Percentiles rank a stretch among this genome's conserved stretches.
Conservation (phyloP, 208 protist species). For the Trypanosoma cruzi region DNA sequence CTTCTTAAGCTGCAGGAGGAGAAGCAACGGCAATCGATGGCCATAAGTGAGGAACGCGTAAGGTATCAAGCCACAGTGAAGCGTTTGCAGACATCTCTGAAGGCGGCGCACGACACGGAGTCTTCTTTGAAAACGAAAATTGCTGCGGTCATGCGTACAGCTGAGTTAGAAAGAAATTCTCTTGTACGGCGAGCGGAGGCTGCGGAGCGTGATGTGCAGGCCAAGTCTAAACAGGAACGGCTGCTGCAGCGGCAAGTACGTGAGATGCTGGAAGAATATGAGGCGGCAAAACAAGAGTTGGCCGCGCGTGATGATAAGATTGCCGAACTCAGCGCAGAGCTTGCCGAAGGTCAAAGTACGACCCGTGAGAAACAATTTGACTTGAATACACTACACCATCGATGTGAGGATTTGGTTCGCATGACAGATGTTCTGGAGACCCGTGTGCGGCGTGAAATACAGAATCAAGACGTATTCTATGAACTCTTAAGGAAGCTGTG, state of each 20-base stretch:
- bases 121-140: slow-evolving; percentile 12
- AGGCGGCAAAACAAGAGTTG: not conserved
- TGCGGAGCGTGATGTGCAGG: slow-evolving; percentile 11
- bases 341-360: not conserved
- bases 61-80: slow-evolving; percentile 18
- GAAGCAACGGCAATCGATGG: not conserved
- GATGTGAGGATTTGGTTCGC: slow-evolving; percentile 22
- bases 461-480: slow-evolving; percentile 5
- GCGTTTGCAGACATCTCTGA: slow-evolving; percentile 13
- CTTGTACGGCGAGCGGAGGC: slow-evolving; percentile 21
- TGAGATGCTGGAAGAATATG: slow-evolving; percentile 10
- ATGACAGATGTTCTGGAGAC: slow-evolving; percentile 19
- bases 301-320: not conserved
- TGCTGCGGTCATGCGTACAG: not conserved
- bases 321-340: slow-evolving; percentile 4
- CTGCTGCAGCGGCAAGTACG: slow-evolving; percentile 9
- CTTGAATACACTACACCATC: slow-evolving; percentile 10
- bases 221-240: slow-evolving; percentile 4
- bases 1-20: slow-evolving; percentile 11
- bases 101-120: slow-evolving; percentile 2
- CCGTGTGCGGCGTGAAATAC: slow-evolving; percentile 10
- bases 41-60: not conserved
- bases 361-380: slow-evolving; percentile 26
- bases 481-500: slow-evolving; percentile 8
- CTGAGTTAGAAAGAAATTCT: slow-evolving; percentile 15